Conservation (phyloP, 441 rosid species). For the Pelargonium myrrhifolium region DNA sequence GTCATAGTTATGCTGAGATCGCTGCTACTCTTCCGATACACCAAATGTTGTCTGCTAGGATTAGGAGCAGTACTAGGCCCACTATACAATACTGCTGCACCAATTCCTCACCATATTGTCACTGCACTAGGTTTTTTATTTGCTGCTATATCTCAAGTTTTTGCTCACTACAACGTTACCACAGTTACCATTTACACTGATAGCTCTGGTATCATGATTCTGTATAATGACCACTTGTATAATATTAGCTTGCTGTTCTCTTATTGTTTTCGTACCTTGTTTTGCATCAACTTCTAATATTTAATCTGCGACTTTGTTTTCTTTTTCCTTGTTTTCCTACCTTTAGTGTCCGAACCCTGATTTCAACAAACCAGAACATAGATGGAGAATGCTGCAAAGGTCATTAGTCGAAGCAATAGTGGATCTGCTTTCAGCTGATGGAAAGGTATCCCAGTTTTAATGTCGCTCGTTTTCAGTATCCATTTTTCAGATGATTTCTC, state of each 20-base stretch:
- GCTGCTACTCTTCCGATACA: too few relatives aligned
- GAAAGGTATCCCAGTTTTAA: conserved; percentile 38
- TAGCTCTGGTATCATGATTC: background rate
- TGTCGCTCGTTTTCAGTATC: background rate
- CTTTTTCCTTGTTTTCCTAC: conserved; percentile 2
- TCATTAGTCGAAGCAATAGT: conserved; percentile 58
- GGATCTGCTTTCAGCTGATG: conserved; percentile 46
- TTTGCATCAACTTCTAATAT: background rate
- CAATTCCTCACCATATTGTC: too few relatives aligned
- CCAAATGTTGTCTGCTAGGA: too few relatives aligned
- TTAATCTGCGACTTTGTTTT: background rate
- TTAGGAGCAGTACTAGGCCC: too few relatives aligned
- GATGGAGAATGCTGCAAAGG: conserved; percentile 70
- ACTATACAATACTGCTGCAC: too few relatives aligned
- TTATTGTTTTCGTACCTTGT: conserved; percentile 10
- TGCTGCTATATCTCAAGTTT: too few relatives aligned
- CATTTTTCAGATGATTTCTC: background rate
- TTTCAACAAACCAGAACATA: conserved; percentile 51
- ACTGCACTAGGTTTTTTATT: too few relatives aligned
- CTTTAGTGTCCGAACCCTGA: conserved; percentile 71
- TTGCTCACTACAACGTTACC: too few relatives aligned
- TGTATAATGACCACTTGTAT: background rate
- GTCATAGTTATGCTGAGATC: too few relatives aligned
- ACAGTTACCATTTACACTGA: too few relatives aligned
- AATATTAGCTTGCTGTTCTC: background rate